Evolutionary conservation across 331 rosid genomes (phyloP).

Genomic region (Acacia concinna): DNA sequence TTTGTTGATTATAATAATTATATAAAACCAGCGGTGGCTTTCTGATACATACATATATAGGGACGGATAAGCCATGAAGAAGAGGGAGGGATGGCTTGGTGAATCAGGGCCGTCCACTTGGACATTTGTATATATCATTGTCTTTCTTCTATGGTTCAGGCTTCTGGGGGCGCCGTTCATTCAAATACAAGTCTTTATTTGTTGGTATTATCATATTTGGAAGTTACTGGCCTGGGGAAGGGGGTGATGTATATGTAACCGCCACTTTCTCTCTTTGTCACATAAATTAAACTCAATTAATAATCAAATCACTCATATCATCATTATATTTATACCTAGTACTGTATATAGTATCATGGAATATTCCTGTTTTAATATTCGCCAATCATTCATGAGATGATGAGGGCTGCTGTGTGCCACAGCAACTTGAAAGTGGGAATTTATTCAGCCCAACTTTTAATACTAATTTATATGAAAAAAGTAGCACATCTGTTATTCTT

Average conservation of each 20-base stretch:
- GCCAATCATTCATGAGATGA: neutral
- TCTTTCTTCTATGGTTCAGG: neutral
- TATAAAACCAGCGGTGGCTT: neutral
- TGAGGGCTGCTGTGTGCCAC: neutral
- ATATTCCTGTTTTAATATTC: constrained; percentile 10
- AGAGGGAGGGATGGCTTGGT: neutral
- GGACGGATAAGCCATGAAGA: neutral
- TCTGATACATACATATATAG: neutral
- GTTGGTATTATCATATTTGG: neutral
- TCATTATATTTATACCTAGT: no score
- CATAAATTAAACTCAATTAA: neutral
- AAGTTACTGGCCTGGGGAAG: neutral
- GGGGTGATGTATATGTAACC: neutral
- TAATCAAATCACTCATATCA: no score
- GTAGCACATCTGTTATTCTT: neutral
- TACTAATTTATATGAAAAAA: neutral
- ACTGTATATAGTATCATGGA: neutral
- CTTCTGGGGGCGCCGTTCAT: neutral
- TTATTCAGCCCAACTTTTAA: neutral
- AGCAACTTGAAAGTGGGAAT: neutral
- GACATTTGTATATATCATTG: neutral
- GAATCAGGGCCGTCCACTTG: neutral
- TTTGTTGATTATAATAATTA: neutral
- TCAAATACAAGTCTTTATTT: neutral
- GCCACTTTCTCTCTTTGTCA: neutral